A percentile compares a stretch with the other conserved stretches of the same genome.
Evolutionary conservation across 148 eudicot genomes (phyloP).

Genomic region (Rhododendron henanense): DNA sequence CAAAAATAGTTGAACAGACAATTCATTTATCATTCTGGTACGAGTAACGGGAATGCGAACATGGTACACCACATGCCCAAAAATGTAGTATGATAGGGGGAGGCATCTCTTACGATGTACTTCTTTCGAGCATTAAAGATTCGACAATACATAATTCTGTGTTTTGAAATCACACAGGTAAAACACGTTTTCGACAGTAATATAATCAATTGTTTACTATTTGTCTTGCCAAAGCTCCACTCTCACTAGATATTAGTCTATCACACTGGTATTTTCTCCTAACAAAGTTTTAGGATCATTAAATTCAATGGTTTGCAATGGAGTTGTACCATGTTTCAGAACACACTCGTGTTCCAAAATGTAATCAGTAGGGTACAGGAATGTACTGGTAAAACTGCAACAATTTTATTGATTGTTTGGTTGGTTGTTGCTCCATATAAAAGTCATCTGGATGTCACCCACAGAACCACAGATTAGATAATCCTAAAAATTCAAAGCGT

Average conservation of each 20-base stretch:
- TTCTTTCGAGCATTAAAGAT: neutral
- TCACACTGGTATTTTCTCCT: neutral
- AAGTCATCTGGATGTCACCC: conserved; percentile 1
- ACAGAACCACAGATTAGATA: neutral
- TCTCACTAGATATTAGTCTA: neutral
- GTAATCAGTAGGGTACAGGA: neutral
- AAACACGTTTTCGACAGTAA: neutral
- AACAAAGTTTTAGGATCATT: neutral
- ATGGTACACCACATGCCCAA: neutral
- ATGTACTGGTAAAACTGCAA: neutral
- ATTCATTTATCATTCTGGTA: neutral
- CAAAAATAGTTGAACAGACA: neutral
- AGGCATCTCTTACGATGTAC: neutral
- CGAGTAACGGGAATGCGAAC: neutral
- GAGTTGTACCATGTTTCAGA: neutral
- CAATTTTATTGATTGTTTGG: too few species aligned
- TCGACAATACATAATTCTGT: neutral
- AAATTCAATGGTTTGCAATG: neutral
- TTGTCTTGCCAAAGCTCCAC: neutral
- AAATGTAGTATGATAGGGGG: neutral
- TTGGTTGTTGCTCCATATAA: neutral
- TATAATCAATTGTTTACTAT: neutral
- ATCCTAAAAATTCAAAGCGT: neutral
- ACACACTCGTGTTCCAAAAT: neutral
- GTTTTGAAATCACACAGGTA: neutral